Conservation (phyloP, 2,329 filamentous ascomycete genomes). For the Diaporthe vaccinii region DNA sequence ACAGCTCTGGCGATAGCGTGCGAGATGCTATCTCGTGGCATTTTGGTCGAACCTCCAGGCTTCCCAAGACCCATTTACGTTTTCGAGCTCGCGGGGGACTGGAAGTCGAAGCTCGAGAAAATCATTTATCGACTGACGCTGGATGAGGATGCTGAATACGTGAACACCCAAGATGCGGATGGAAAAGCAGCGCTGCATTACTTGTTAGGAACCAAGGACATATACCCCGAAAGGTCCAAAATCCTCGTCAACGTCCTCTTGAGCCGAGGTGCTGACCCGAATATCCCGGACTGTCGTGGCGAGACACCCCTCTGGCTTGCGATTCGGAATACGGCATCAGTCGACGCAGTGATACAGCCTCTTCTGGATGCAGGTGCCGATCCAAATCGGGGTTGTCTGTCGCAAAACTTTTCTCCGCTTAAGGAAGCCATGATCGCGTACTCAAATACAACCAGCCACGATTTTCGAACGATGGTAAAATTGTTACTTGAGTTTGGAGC, state of each 20-base stretch:
- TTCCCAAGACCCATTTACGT: background rate
- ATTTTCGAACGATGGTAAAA: background rate
- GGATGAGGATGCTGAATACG: background rate
- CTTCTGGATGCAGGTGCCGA: background rate
- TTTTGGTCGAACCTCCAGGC: background rate
- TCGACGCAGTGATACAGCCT: background rate
- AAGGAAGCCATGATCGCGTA: background rate
- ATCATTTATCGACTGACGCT: background rate
- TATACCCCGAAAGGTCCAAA: rapidly evolving
- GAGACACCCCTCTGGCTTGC: background rate
- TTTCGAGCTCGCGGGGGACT: background rate
- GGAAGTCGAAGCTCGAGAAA: background rate
- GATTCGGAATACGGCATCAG: no score
- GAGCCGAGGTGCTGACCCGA: background rate
- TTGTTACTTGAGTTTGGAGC: background rate
- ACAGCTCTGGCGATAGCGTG: background rate
- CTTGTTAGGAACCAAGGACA: background rate
- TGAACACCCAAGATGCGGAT: background rate
- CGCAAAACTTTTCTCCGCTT: background rate
- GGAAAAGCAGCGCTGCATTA: background rate
- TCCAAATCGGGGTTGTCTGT: background rate
- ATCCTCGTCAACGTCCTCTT: background rate
- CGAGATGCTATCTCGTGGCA: background rate
- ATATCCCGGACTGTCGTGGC: background rate
- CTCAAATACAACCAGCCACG: background rate